A percentile compares a stretch with the other conserved stretches of the same genome.
phyloP scores from a whole-genome alignment of 1,284 basidiomycete genomes.

The Cutaneotrichosporon mucoides region DNA sequence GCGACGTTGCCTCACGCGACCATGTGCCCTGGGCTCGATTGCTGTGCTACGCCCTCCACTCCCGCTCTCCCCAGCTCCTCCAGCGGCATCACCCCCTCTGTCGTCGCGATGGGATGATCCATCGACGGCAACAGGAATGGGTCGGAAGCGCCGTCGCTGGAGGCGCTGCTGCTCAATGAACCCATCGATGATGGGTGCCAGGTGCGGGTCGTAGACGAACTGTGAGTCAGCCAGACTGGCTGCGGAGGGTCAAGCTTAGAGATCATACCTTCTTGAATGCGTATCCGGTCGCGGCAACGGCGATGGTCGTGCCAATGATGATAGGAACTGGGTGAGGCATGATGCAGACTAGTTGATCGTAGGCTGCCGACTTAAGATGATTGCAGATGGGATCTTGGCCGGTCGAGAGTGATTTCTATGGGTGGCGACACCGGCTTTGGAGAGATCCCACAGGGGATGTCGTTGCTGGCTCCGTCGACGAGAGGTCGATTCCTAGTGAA shows the following conservation, averaged over 20 bases:
- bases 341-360: not conserved
- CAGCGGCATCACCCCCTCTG: too few species aligned
- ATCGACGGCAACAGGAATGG: not conserved
- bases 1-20: slow-evolving; percentile 9
- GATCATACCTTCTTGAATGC: slow-evolving; percentile 42
- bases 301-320: slow-evolving; percentile 38
- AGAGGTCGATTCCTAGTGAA: too few species aligned
- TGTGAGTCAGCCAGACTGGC: slow-evolving; percentile 9
- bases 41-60: slow-evolving; percentile 7
- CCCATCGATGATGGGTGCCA: slow-evolving; percentile 39
- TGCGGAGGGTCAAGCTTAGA: not conserved
- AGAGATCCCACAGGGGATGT: too few species aligned
- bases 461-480: too few species aligned
- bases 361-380: not conserved
- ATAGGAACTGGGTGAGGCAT: slow-evolving; percentile 40
- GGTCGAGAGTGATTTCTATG: too few species aligned
- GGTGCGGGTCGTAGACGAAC: slow-evolving; percentile 45
- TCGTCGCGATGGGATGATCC: too few species aligned
- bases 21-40: not conserved
- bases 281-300: slow-evolving; percentile 38
- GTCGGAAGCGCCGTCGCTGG: slow-evolving; percentile 2
- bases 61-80: not conserved
- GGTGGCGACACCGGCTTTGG: too few species aligned
- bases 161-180: slow-evolving; percentile 24
- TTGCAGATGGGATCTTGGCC: not conserved